Conservation (phyloP, 1,284 basidiomycete species). For the Moniliophthora roreri region DNA sequence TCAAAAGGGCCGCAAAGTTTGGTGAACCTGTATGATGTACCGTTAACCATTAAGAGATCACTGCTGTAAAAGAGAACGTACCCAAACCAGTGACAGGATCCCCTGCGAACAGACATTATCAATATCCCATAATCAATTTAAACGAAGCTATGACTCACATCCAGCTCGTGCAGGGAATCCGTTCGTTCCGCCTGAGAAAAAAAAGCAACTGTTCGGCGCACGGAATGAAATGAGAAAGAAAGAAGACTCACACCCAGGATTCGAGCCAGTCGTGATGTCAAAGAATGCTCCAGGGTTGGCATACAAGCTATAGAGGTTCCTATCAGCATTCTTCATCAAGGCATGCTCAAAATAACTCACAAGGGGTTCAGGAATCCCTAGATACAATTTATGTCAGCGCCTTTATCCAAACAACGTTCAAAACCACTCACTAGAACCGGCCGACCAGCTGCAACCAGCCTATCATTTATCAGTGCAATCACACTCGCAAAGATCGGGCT, state of each 20-base stretch:
- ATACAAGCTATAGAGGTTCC: constrained; percentile 25
- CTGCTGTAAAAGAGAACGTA: constrained; percentile 6
- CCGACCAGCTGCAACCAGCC: constrained; percentile 31
- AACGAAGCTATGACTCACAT: constrained; percentile 5
- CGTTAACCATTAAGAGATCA: too few species aligned
- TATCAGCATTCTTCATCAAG: neutral
- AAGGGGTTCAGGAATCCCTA: constrained; percentile 46
- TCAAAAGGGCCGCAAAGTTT: constrained; percentile 30
- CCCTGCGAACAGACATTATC: constrained; percentile 12
- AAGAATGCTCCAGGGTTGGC: constrained; percentile 26
- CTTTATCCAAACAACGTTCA: too few species aligned
- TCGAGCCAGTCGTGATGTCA: constrained; percentile 28
- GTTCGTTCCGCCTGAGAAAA: constrained; percentile 7
- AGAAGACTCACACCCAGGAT: constrained; percentile 7
- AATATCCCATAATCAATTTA: too few species aligned
- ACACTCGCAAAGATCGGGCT: constrained; percentile 39
- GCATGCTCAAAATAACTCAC: constrained; percentile 23
- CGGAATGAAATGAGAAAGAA: neutral
- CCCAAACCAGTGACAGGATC: constrained; percentile 33
- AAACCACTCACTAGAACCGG: too few species aligned
- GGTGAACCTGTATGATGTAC: constrained; percentile 20
- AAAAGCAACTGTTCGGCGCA: neutral
- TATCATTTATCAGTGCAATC: constrained; percentile 42
- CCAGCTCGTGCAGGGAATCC: constrained; percentile 15
- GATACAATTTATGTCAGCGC: too few species aligned